Evolutionary conservation across 164 flowering plant species (phyloP), one percentile per base, ranked within the genome.

Genomic region (Stephania yunnanensis): DNA sequence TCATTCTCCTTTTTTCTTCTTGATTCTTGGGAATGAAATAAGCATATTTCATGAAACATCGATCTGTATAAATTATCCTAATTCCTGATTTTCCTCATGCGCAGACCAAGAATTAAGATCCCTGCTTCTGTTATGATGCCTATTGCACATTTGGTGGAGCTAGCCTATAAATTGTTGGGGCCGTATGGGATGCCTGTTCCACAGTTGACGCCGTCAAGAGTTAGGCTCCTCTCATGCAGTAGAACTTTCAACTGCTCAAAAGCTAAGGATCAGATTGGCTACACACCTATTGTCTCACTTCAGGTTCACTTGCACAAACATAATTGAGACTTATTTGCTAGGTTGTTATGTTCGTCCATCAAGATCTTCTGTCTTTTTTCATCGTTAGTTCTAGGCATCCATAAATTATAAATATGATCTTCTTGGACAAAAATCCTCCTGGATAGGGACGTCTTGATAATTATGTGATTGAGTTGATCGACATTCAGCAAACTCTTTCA

Each of bases 121-220:
- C 97, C 99, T 80, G 96, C 91, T 58, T 71, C 74, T 79, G 89
- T 87, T 71, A 79, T 96, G 87, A 91, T 94, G 97, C 98, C 98
- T 6, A 88, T 94, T 73, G 99, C 98, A 72, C 87, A 88, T 76
- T 6, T 90, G 80, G 92, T 92, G 79, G 97, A 90, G 85, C 76
- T 78, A 83, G 84, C 81, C 7, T 96, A 89, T 80, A 90, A 81
- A 79, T 53, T 90, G 61, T 83, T 94, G 15, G 97, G 90, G 12
- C 92, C 92, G 36, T 92, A 89, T 79, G 97, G 99, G 52, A 96
- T 96, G 98, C 83, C 79, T 74, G 97, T 92, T 76, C 99, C 99
- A 52, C 99, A 96, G 83, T 80, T 94, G 85, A 96, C 91, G 77
- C 99, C 99, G 71, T 94, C 98, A 68, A 89, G 98, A 86, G 77